Evolutionary conservation across 2,329 filamentous ascomycete species (phyloP), one percentile per base, ranked within the genome.

Genomic region (Trichophyton simii): DNA sequence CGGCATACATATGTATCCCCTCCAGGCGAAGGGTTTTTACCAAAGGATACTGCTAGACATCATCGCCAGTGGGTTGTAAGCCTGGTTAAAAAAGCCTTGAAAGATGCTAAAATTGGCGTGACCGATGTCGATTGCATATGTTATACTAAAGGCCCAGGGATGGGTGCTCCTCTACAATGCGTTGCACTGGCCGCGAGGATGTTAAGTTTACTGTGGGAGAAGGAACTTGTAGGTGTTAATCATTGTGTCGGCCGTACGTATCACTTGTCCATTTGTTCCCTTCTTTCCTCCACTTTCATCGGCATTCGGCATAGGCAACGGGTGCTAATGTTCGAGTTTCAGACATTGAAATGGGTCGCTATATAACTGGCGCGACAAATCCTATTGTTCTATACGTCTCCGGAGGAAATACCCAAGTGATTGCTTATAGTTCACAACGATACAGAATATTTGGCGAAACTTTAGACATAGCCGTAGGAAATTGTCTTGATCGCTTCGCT

Each of bases 391-490:
- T 99, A 44, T 99, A 99, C 75, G 94, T 97, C 46, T 90, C 85
- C 22, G 94, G 94, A 64, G 94, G 94, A 62, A 99, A 99, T 78
- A 96, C 92, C 13, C 92, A 99, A 77, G 92, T 97, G 28, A 97
- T 97, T 67, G 94, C 94, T 55, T 99, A 97, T 77, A 91, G 90
- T 41, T 88, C 92, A 66, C 89, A 91, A 72, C 83, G 92, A 62
- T 99, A 99, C 78, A 87, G 94, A 62, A 99, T 99, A 72, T 99
- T 99, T 73, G 94, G 94, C 64, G 94, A 99, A 78, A 91, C 94
- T 1, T 85, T 99, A 59, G 94, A 99, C 72, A 97, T 97, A 66
- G 94, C 94, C 13, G 92, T 99, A 9, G 94, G 94, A 3, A 99
- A 99, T 77, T 97, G 94, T 72, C 84, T 99, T 55, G 94, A 99